phyloP scores from a whole-genome alignment of 768 basidiomycete genomes.

The Mycena chlorophos region DNA sequence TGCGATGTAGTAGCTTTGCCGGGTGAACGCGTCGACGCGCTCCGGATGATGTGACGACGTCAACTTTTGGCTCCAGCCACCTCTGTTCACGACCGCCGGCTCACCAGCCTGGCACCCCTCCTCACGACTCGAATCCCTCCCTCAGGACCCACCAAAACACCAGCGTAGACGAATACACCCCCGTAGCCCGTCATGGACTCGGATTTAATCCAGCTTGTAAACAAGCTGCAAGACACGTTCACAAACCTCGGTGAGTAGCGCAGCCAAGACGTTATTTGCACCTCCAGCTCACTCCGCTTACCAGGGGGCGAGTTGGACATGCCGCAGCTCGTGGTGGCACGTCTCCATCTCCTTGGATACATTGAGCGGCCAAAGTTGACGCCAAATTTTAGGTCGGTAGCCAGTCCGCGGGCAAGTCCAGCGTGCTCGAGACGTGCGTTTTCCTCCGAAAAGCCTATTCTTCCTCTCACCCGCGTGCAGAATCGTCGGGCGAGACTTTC shows the following conservation, averaged over 20 bases:
- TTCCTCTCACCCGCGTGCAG: slow-evolving; percentile 37
- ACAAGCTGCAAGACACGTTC: slow-evolving; percentile 93
- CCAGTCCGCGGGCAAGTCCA: slow-evolving; percentile 95
- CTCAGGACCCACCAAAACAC: too few relatives aligned
- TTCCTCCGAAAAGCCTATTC: slow-evolving; percentile 9
- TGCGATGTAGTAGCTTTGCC: slow-evolving; percentile 36
- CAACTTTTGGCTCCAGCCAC: not conserved
- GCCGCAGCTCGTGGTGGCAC: slow-evolving; percentile 86
- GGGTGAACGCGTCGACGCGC: slow-evolving; percentile 1
- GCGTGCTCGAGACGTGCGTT: slow-evolving; percentile 90
- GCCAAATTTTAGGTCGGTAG: slow-evolving; percentile 74
- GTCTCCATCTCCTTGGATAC: slow-evolving; percentile 31
- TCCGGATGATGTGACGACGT: slow-evolving; percentile 22
- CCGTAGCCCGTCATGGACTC: slow-evolving; percentile 79
- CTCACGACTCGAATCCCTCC: too few relatives aligned
- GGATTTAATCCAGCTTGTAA: slow-evolving; percentile 91
- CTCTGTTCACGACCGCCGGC: slow-evolving; percentile 6
- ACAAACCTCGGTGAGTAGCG: slow-evolving; percentile 71
- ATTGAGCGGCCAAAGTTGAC: not conserved
- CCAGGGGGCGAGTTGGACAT: slow-evolving; percentile 88
- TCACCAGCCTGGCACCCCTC: too few relatives aligned
- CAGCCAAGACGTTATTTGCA: slow-evolving; percentile 14
- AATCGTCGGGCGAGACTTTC: slow-evolving; percentile 92
- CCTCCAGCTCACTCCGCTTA: slow-evolving; percentile 12
- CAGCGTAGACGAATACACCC: too few relatives aligned